Evolutionary conservation across 192 early-diverging fungal genomes (phyloP), one percentile per base, ranked within the genome.

Genomic region (Coemansia sp.): DNA sequence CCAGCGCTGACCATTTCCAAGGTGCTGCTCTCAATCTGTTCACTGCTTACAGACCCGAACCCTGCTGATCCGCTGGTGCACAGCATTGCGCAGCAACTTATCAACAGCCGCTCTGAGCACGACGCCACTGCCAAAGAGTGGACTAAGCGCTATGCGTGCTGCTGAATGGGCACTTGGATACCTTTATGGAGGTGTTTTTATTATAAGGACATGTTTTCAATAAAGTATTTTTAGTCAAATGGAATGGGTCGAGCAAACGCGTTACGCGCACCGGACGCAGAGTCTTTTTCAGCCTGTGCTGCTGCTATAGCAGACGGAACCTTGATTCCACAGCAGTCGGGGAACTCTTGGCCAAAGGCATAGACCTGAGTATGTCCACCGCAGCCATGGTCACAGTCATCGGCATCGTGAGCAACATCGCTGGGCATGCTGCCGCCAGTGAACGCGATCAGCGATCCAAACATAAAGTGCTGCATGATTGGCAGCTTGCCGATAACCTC

Each of bases 381-480:
- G 40, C 70, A 64, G 3, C 53, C 74, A 44, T 70, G 60, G 22
- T 54, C 64, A 19, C 52, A 55, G 0, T 50, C 56, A 4, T 64
- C 62, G n/a, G 42, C 64, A 9, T 43, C 54, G 33, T 58, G 48
- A 4, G 60, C 45, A 0, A 11, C 19, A 38, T 52, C 50, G 2
- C 33, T 22, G 21, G 57, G 14, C 63, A 60, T 56, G 51, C 59
- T 69, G 42, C 67, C 67, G 40, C 77, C 77, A 14, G 37, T 54
- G 66, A 98, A 96, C 33, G 84, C 79, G 23, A 96, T 53, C 18
- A 95, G 62, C 14, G 80, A 71, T 14, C 95, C 96, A 84, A 98
- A 98, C 52, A 89, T 76, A 69, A 95, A 90, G 60, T 98, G 96
- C 77, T 98, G 96, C 75, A 97, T 93, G 18, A 98, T 93, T 2